Evolutionary conservation across 257 asterid species (phyloP).

Genomic region (Lycium barbarum): DNA sequence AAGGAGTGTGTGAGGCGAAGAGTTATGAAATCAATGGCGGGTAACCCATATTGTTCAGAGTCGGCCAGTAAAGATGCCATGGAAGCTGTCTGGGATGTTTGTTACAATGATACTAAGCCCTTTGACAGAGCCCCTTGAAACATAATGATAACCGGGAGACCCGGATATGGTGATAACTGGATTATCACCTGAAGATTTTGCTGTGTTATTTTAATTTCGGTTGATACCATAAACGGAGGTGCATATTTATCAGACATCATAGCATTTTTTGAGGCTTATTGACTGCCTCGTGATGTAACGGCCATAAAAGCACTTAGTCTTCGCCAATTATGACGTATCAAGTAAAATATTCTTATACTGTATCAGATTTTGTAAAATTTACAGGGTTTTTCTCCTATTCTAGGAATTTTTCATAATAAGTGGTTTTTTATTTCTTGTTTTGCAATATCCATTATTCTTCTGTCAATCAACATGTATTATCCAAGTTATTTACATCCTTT

Average conservation of each 20-base stretch:
- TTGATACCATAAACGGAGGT: conserved; percentile 5
- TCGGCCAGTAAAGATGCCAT: conserved; percentile 81
- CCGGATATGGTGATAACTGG: neutral
- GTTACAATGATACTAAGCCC: conserved; percentile 89
- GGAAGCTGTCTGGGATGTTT: conserved; percentile 95
- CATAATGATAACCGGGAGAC: neutral
- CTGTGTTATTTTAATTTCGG: neutral
- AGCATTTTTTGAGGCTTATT: neutral
- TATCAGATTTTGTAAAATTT: too few relatives aligned
- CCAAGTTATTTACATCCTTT: too few relatives aligned
- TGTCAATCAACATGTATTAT: neutral
- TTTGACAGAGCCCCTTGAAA: conserved; percentile 71
- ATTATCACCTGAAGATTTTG: conserved; percentile 1
- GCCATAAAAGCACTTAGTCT: neutral
- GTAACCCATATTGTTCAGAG: conserved; percentile 79
- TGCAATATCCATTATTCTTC: neutral
- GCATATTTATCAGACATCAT: neutral
- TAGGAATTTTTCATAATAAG: neutral
- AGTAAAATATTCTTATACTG: too few relatives aligned
- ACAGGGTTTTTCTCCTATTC: too few relatives aligned
- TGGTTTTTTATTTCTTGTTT: neutral
- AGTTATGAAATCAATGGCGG: conserved; percentile 66
- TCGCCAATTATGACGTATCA: too few relatives aligned
- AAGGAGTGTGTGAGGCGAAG: conserved; percentile 88
- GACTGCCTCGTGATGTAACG: neutral